Conservation (phyloP, 2,329 filamentous ascomycete genomes). For the Epichloe sibirici region DNA sequence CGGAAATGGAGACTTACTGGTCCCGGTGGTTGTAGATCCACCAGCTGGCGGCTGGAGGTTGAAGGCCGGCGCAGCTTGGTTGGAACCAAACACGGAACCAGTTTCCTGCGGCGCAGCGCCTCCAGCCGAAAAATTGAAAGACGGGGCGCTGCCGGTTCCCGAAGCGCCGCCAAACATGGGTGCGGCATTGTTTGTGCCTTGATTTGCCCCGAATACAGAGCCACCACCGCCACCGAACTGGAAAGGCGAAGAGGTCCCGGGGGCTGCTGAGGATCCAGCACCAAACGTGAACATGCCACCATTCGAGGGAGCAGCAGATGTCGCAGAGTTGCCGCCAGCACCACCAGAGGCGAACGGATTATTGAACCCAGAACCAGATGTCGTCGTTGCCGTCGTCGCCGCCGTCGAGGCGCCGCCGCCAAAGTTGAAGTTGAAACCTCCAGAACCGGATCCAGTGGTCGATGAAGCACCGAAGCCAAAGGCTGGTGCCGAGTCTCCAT, state of each 20-base stretch:
- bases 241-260: constrained; percentile 20
- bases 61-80: constrained; percentile 23
- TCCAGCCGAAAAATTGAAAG: constrained; percentile 27
- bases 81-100: constrained; percentile 22
- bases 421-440: constrained; percentile 21
- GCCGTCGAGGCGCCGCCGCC: constrained; percentile 7
- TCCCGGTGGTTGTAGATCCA: constrained; percentile 33
- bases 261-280: constrained; percentile 15
- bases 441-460: constrained; percentile 12
- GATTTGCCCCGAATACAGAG: constrained; percentile 17
- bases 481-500: constrained; percentile 15
- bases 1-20: constrained; percentile 32
- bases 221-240: constrained; percentile 23
- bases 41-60: constrained; percentile 30
- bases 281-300: constrained; percentile 28
- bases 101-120: constrained; percentile 17
- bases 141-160: constrained; percentile 17
- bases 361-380: constrained; percentile 20
- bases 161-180: constrained; percentile 21
- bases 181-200: constrained; percentile 12
- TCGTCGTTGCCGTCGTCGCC: constrained; percentile 4
- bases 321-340: constrained; percentile 12
- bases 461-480: constrained; percentile 23
- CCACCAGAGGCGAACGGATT: constrained; percentile 27
- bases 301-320: constrained; percentile 13